Conservation (phyloP, 805 yeast genomes). For the Candida ficus region DNA sequence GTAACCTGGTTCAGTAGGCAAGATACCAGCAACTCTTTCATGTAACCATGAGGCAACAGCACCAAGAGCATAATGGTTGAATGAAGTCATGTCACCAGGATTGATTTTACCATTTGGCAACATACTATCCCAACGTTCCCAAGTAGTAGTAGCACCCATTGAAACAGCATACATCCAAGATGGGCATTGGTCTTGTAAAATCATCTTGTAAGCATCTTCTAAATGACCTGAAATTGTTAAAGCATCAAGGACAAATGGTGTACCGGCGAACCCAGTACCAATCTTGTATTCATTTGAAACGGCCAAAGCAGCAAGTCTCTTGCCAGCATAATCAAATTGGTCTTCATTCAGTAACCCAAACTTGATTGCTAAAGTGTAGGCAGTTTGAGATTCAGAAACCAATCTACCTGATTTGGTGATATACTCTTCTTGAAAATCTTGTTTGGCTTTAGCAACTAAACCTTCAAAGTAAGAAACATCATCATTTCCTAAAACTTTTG, state of each 20-base stretch:
- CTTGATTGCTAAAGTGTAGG: conserved; percentile 12
- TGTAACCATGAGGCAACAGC: conserved; percentile 19
- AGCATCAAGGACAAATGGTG: conserved; percentile 17
- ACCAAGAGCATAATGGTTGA: conserved; percentile 20
- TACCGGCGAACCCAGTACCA: conserved; percentile 19
- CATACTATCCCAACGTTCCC: conserved; percentile 20
- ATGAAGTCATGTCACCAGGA: conserved; percentile 20
- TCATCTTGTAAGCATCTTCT: conserved; percentile 14
- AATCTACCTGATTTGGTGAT: conserved; percentile 10
- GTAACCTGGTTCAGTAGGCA: conserved; percentile 8
- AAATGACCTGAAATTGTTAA: conserved; percentile 9
- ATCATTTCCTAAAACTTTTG: conserved; percentile 6
- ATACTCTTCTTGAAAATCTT: conserved; percentile 13
- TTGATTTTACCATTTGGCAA: conserved; percentile 16
- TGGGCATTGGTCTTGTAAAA: conserved; percentile 11
- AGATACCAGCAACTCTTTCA: conserved; percentile 17
- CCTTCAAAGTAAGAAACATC: conserved; percentile 8
- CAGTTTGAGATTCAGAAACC: conserved; percentile 14
- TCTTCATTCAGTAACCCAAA: conserved; percentile 9
- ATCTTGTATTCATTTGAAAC: conserved; percentile 11
- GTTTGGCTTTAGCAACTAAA: conserved; percentile 4
- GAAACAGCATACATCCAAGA: conserved; percentile 18
- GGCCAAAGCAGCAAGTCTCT: conserved; percentile 9
- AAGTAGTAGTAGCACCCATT: conserved; percentile 19
- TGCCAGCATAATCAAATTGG: conserved; percentile 10